A percentile compares a stretch with the other conserved stretches of the same genome.
These are phyloP conservation scores for Nannochloris sp. DNA, from an alignment of 139 green algal genomes.

Conservation along the genomic window DNA sequence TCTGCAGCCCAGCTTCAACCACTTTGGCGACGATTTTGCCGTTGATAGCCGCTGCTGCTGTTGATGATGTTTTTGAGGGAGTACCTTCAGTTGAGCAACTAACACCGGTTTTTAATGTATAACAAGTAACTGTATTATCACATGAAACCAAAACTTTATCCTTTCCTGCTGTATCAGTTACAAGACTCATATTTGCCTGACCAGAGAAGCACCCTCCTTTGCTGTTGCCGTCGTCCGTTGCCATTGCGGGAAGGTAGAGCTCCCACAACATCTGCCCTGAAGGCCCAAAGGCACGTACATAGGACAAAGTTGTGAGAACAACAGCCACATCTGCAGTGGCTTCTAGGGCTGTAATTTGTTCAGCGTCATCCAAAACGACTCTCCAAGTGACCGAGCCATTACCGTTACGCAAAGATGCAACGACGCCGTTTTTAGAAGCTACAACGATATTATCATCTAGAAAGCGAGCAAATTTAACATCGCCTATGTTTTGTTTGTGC, in stretches of 20 bases:
- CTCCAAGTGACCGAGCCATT: constrained; percentile 61
- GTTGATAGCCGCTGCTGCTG: too few relatives aligned
- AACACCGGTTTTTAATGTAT: too few relatives aligned
- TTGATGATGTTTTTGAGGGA: too few relatives aligned
- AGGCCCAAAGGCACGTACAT: background rate
- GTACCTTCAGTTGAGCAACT: too few relatives aligned
- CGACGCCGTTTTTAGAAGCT: constrained; percentile 30
- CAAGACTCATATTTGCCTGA: background rate
- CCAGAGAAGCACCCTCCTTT: too few relatives aligned
- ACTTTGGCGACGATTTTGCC: too few relatives aligned
- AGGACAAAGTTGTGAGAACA: background rate
- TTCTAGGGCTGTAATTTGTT: background rate
- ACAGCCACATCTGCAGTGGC: background rate
- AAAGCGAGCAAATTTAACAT: constrained; percentile 22
- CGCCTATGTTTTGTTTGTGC: constrained; percentile 61
- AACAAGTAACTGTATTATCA: too few relatives aligned
- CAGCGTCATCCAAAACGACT: constrained; percentile 17
- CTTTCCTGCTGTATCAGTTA: background rate
- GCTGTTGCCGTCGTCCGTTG: too few relatives aligned
- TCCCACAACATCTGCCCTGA: background rate
- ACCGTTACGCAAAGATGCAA: constrained; percentile 46
- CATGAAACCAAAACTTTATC: background rate
- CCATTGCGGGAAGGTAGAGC: too few relatives aligned
- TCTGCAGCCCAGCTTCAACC: too few relatives aligned
- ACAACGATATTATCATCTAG: constrained; percentile 33